These are phyloP conservation scores for Cordia subcordata DNA, from an alignment of 257 asterid genomes.

Conservation along the genomic window DNA sequence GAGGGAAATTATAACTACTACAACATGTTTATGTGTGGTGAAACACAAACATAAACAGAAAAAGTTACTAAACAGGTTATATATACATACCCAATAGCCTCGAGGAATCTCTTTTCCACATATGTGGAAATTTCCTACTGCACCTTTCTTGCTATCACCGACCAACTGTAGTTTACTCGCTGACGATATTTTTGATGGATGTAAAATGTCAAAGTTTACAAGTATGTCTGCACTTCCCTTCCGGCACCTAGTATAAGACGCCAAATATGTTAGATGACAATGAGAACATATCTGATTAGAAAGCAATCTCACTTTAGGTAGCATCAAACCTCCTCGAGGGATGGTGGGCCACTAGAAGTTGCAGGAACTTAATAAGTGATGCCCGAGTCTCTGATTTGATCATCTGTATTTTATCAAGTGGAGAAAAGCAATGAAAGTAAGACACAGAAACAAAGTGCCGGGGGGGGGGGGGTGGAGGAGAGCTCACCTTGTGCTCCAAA, in stretches of 20 bases:
- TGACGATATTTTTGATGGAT: constrained; percentile 29
- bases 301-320: constrained; percentile 4
- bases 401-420: constrained; percentile 46
- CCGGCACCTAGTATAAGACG: constrained; percentile 63
- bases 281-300: neutral
- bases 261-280: constrained; percentile 15
- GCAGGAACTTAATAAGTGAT: constrained; percentile 67
- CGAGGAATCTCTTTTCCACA: constrained; percentile 94
- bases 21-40: no score
- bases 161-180: constrained; percentile 29
- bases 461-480: no score
- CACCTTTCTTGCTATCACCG: constrained; percentile 35
- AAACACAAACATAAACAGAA: constrained; percentile 1
- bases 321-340: constrained; percentile 74
- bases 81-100: constrained; percentile 86
- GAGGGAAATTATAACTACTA: no score
- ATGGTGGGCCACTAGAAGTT: constrained; percentile 91
- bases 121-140: constrained; percentile 48
- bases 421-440: constrained; percentile 7
- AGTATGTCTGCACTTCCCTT: constrained; percentile 91
- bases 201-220: constrained; percentile 67
- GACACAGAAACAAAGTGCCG: neutral
- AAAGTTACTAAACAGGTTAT: constrained; percentile 11
- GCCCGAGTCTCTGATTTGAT: constrained; percentile 67
- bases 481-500: constrained; percentile 59